Evolutionary conservation across 2,329 filamentous ascomycete species (phyloP).

Genomic region (Sordariomycetes sp.): DNA sequence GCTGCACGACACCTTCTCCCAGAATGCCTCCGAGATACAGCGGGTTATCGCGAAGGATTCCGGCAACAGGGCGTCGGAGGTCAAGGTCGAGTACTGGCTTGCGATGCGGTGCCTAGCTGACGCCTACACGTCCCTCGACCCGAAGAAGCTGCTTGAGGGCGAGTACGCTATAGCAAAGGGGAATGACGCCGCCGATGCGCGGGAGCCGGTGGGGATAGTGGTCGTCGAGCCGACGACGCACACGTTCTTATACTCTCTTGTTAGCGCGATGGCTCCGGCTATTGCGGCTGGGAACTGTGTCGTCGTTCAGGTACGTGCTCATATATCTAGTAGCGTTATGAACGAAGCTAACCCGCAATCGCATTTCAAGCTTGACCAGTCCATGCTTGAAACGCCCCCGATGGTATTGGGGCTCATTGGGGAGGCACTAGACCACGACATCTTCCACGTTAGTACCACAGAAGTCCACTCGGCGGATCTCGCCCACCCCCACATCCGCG

Average conservation of each 20-base stretch:
- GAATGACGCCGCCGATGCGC: not conserved
- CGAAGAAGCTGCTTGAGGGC: conserved; percentile 9
- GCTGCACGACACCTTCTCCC: conserved; percentile 25
- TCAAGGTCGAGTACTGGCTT: conserved; percentile 27
- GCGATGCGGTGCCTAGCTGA: conserved; percentile 24
- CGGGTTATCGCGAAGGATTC: conserved; percentile 29
- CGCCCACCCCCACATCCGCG: conserved; percentile 6
- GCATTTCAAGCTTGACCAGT: conserved; percentile 23
- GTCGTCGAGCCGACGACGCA: conserved; percentile 14
- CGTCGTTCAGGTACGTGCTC: conserved; percentile 11
- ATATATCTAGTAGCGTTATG: conserved; percentile 7
- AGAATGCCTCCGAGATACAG: conserved; percentile 21
- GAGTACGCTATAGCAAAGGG: conserved; percentile 11
- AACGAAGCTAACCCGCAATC: conserved; percentile 6
- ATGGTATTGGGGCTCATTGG: conserved; percentile 25
- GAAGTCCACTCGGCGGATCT: conserved; percentile 14
- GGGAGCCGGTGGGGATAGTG: conserved; percentile 10
- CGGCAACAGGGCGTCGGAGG: conserved; percentile 8
- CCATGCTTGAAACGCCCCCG: conserved; percentile 20
- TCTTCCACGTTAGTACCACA: conserved; percentile 29
- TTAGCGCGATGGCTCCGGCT: conserved; percentile 14
- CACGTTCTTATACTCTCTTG: conserved; percentile 14
- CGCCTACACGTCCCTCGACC: conserved; percentile 26
- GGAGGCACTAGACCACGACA: conserved; percentile 32
- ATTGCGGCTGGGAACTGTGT: conserved; percentile 18